Evolutionary conservation across 2,329 filamentous ascomycete genomes (phyloP).

Genomic region (Cadophora sp.): DNA sequence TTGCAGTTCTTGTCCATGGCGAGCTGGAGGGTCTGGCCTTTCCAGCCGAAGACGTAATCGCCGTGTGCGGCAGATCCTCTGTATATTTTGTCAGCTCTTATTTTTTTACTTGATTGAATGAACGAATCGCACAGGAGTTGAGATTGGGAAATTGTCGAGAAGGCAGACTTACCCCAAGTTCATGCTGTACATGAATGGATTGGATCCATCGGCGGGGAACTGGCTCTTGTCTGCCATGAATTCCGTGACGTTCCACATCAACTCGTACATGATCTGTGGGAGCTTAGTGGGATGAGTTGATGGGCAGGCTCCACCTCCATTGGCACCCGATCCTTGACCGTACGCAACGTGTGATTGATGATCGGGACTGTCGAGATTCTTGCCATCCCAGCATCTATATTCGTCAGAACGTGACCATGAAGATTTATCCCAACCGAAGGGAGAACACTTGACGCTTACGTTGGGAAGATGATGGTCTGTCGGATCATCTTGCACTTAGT

Average conservation of each 20-base stretch:
- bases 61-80: constrained; percentile 76
- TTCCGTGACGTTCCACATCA: constrained; percentile 75
- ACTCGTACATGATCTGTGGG: constrained; percentile 81
- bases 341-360: constrained; percentile 75
- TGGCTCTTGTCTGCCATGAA: constrained; percentile 63
- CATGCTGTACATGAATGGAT: constrained; percentile 60
- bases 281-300: constrained; percentile 69
- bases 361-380: constrained; percentile 59
- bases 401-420: constrained; percentile 50
- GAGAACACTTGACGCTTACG: constrained; percentile 28
- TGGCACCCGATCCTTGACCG: constrained; percentile 66
- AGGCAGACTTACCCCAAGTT: constrained; percentile 25
- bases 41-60: constrained; percentile 82
- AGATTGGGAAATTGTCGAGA: too few species aligned
- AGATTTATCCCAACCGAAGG: background rate
- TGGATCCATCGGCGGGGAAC: constrained; percentile 75
- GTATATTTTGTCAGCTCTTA: constrained; percentile 28
- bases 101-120: background rate
- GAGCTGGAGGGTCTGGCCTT: constrained; percentile 67
- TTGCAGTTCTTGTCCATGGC: constrained; percentile 77
- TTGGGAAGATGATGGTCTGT: constrained; percentile 61
- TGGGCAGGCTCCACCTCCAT: constrained; percentile 76
- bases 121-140: too few species aligned
- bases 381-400: constrained; percentile 83
- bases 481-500: constrained; percentile 59